Evolutionary conservation across 176 grass and related monocot species (phyloP).

Genomic region (Bonia amplexicaulis): DNA sequence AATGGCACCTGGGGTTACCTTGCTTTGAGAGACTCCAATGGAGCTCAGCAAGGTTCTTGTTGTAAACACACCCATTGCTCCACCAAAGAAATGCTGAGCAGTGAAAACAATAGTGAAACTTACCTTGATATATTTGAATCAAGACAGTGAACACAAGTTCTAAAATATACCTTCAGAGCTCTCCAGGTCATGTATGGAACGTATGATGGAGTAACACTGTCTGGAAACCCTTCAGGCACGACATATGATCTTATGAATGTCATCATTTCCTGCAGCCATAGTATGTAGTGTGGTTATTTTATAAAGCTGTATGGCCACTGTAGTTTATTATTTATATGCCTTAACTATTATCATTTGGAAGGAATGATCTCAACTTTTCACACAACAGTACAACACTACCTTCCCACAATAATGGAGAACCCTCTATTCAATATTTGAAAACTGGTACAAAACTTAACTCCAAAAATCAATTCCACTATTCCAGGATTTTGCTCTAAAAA

Average conservation of each 20-base stretch:
- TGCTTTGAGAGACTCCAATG: constrained; percentile 94
- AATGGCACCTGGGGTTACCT: constrained; percentile 78
- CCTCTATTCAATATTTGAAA: background rate
- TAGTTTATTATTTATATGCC: background rate
- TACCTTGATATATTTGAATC: background rate
- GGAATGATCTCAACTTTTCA: background rate
- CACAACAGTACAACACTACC: background rate
- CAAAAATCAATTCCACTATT: constrained; percentile 1
- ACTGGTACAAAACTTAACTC: background rate
- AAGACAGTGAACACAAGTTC: background rate
- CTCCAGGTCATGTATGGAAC: constrained; percentile 98
- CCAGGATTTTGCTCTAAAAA: background rate
- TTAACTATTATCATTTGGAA: background rate
- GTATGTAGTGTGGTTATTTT: constrained; percentile 1
- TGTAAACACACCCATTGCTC: constrained; percentile 96
- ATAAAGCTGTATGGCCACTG: background rate
- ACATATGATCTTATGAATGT: constrained; percentile 95
- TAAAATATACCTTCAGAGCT: constrained; percentile 78
- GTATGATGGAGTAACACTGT: constrained; percentile 92
- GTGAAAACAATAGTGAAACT: background rate
- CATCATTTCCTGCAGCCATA: constrained; percentile 77
- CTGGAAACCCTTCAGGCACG: constrained; percentile 97
- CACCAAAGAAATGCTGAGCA: constrained; percentile 94
- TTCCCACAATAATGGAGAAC: background rate
- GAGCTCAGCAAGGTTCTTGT: constrained; percentile 89